Evolutionary conservation across 2,329 filamentous ascomycete species (phyloP), one percentile per base, ranked within the genome.

Genomic region (Monosporascus sp.): DNA sequence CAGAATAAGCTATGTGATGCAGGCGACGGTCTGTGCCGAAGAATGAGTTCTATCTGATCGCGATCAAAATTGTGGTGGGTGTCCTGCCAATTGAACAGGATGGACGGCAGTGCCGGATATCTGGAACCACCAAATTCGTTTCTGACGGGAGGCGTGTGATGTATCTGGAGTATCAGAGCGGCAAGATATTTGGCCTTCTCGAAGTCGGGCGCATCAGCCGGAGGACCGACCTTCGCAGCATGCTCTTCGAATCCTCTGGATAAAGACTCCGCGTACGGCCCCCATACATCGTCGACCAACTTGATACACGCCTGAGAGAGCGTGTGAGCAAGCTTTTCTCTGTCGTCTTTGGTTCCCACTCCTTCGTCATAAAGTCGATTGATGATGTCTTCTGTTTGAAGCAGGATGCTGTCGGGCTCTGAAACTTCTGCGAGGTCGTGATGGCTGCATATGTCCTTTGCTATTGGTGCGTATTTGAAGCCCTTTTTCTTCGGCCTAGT

Each of bases 31-130:
- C 78, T 78, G 60, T 85, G 73, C 27, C 78, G 77, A 57, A 81
- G 74, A 24, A 97, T 63, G 4, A 84, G 77, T 38, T 83, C 76
- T 24, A 88, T 74, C 63, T 92, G 87, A 50, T 83, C 78, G 2
- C 80, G 78, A 62, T 88, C 88, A 26, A 87, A 79, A 57, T 88
- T 84, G 65, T 96, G 90, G 64, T 89, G 82, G 17, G 78, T 77
- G 52, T 89, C 80, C 58, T 96, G 77, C 93, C 93, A 97, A 62
- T 89, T 81, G 57, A 97, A 85, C 16, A 97, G 74, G 17, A 91
- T 80, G 64, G 87, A 86, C 1, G 93, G 90, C 19, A 95, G 75
- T 0, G 89, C 79, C 2, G 77, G 76, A 38, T 53, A 56, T 46
- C 50, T 64, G 53, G 74, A 72, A 35, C 69, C 70, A 8, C 72